A percentile compares a stretch with the other conserved stretches of the same genome.
Evolutionary conservation across 441 rosid species (phyloP).

Genomic region (Hura crepitans): DNA sequence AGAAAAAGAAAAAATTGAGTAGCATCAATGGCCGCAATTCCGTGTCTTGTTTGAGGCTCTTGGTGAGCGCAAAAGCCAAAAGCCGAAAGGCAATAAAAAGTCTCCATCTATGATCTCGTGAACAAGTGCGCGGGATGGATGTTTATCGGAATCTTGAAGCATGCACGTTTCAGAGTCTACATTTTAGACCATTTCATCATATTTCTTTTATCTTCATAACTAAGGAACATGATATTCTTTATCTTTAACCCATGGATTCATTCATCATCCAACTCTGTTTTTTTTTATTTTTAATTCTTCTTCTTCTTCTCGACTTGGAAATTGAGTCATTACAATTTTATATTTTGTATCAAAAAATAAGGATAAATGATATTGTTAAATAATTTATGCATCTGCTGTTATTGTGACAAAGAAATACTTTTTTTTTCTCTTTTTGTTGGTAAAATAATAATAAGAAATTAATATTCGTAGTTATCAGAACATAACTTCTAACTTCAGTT

Average conservation of each 20-base stretch:
- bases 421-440: too few relatives aligned
- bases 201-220: background rate
- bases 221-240: slow-evolving; percentile 22
- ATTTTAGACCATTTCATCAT: too few relatives aligned
- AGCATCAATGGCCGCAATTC: slow-evolving; percentile 14
- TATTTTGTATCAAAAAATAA: too few relatives aligned
- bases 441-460: too few relatives aligned
- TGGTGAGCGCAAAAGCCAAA: slow-evolving; percentile 24
- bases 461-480: too few relatives aligned
- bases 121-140: background rate
- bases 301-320: too few relatives aligned
- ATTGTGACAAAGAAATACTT: background rate
- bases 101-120: too few relatives aligned
- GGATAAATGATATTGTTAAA: background rate
- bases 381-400: background rate
- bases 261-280: background rate
- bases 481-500: too few relatives aligned
- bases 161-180: too few relatives aligned
- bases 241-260: slow-evolving; percentile 24
- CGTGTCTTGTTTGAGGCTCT: slow-evolving; percentile 24
- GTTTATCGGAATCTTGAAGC: slow-evolving; percentile 17
- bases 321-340: too few relatives aligned
- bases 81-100: slow-evolving; percentile 6
- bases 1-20: too few relatives aligned
- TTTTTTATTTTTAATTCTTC: too few relatives aligned